Percentiles rank a stretch among this genome's conserved stretches.
Evolutionary conservation across 176 grass and related monocot genomes (phyloP).

Genomic region (Lolium multiflorum): DNA sequence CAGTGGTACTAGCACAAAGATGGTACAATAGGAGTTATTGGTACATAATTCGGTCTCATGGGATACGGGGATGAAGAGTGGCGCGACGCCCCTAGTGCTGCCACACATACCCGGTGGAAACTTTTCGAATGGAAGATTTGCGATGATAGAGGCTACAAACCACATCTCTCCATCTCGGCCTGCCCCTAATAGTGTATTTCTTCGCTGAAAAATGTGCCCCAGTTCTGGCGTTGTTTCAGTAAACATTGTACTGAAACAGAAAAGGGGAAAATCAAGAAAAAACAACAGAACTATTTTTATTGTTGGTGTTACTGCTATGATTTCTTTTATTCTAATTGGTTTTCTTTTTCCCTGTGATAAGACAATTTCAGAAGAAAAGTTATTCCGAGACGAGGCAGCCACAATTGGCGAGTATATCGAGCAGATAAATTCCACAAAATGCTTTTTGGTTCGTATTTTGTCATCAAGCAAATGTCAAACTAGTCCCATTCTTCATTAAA

Average conservation of each 20-base stretch:
- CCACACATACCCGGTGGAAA: too few species aligned
- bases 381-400: not conserved
- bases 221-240: not conserved
- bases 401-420: not conserved
- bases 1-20: not conserved
- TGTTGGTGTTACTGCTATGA: not conserved
- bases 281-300: not conserved
- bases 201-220: too few species aligned
- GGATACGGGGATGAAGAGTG: too few species aligned
- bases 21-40: too few species aligned
- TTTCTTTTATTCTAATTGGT: not conserved
- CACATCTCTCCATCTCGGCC: too few species aligned
- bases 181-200: too few species aligned
- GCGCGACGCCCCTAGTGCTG: too few species aligned
- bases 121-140: too few species aligned
- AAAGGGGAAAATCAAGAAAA: not conserved
- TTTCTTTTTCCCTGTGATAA: not conserved
- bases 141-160: too few species aligned
- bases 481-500: not conserved
- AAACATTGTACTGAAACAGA: not conserved
- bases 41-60: too few species aligned
- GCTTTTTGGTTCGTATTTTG: conserved; percentile 13
- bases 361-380: not conserved
- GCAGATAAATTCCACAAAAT: not conserved
- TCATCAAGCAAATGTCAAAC: not conserved